Evolutionary conservation across 257 asterid species (phyloP).

Genomic region (Rehmannia glutinosa): DNA sequence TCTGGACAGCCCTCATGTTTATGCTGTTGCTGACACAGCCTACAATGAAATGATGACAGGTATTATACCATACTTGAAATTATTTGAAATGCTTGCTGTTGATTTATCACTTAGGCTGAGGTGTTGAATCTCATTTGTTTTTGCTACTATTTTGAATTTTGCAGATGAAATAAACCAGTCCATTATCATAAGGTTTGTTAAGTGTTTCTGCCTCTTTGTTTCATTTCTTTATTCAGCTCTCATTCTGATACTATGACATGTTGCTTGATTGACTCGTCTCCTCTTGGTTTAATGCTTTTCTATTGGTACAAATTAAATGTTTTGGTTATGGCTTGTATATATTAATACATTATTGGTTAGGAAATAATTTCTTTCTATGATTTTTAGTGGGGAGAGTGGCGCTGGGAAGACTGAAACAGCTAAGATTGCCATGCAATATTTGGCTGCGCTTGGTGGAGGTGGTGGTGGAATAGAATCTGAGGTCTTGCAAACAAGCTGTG

Average conservation of each 20-base stretch:
- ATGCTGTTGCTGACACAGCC: conserved; percentile 75
- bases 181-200: conserved; percentile 80
- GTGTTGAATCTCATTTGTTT: conserved; percentile 13
- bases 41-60: conserved; percentile 84
- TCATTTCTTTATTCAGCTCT: not conserved
- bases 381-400: conserved; percentile 90
- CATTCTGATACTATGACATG: not conserved
- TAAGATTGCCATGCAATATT: conserved; percentile 82
- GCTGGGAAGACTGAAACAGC: conserved; percentile 99
- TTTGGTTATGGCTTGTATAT: not conserved
- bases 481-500: conserved; percentile 70
- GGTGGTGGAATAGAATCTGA: conserved; percentile 61
- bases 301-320: not conserved
- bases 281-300: conserved; percentile 9
- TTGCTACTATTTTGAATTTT: conserved; percentile 21
- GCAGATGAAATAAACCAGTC: conserved; percentile 84
- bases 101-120: conserved; percentile 3
- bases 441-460: conserved; percentile 78
- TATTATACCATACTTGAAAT: conserved; percentile 20
- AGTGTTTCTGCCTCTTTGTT: conserved; percentile 5
- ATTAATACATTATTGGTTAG: conserved; percentile 3
- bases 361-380: conserved; percentile 13
- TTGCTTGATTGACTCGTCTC: not conserved
- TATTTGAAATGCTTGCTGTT: conserved; percentile 16
- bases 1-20: conserved; percentile 86